A percentile compares a stretch with the other conserved stretches of the same genome.
Evolutionary conservation across 2,329 filamentous ascomycete genomes (phyloP).

Genomic region (Bipolaris bicolor): DNA sequence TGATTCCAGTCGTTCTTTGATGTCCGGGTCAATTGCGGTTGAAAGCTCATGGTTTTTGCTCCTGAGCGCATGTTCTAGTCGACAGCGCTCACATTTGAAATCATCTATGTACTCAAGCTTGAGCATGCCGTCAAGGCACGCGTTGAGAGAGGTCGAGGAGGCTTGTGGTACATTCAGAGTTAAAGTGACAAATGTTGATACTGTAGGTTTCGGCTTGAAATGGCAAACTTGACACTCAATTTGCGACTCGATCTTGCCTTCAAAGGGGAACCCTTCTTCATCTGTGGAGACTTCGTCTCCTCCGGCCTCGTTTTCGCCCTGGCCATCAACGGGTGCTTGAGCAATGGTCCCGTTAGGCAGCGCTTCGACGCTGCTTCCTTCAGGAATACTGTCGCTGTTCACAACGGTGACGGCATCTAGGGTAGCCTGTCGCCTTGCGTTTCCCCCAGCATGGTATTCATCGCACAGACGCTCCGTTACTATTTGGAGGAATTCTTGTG

Average conservation of each 20-base stretch:
- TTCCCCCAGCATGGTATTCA: constrained; percentile 85
- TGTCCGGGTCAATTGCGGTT: constrained; percentile 39
- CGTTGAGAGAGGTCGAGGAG: constrained; percentile 75
- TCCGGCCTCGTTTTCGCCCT: constrained; percentile 41
- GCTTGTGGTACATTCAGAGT: constrained; percentile 90
- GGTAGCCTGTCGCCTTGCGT: constrained; percentile 68
- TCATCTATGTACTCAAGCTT: constrained; percentile 97
- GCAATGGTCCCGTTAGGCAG: constrained; percentile 28
- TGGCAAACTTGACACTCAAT: constrained; percentile 90
- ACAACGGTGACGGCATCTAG: constrained; percentile 28
- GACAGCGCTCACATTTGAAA: constrained; percentile 93
- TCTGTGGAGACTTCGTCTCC: constrained; percentile 31
- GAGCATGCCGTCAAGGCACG: constrained; percentile 91
- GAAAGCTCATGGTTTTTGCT: constrained; percentile 66
- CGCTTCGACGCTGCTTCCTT: constrained; percentile 33
- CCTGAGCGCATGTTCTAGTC: constrained; percentile 78
- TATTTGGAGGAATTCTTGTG: constrained; percentile 95
- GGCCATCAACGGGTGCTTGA: constrained; percentile 32
- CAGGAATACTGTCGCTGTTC: constrained; percentile 26
- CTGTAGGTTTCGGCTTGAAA: constrained; percentile 84
- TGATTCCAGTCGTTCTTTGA: constrained; percentile 59
- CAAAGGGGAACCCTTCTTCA: constrained; percentile 84
- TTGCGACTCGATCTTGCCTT: constrained; percentile 91
- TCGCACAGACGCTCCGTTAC: constrained; percentile 91
- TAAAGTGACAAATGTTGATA: constrained; percentile 87